Percentiles rank a stretch among this genome's conserved stretches.
phyloP scores from a whole-genome alignment of 768 basidiomycete species.

The Pholiota conissans region DNA sequence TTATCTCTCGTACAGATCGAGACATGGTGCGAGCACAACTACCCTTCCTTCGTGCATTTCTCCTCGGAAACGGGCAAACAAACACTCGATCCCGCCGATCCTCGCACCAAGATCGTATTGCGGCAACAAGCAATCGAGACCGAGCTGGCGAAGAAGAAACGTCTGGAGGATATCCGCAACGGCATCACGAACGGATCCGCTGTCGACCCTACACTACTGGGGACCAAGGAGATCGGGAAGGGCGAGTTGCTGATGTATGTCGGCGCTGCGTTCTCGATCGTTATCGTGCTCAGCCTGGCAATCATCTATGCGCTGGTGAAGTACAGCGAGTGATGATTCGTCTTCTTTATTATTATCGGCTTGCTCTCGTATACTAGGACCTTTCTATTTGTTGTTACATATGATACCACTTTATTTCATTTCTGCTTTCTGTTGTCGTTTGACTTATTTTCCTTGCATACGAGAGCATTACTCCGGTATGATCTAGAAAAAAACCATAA shows the following conservation, averaged over 20 bases:
- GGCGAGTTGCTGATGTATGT: conserved; percentile 31
- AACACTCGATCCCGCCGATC: conserved; percentile 51
- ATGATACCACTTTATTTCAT: neutral
- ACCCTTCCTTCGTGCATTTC: conserved; percentile 82
- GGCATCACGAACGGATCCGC: conserved; percentile 8
- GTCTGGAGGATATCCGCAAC: conserved; percentile 26
- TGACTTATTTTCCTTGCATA: too few species aligned
- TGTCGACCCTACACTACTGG: neutral
- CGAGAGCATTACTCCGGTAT: too few species aligned
- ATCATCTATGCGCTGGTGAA: conserved; percentile 25
- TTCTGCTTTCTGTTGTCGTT: neutral
- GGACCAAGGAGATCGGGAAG: conserved; percentile 12
- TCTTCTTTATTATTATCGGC: neutral
- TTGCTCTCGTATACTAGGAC: neutral
- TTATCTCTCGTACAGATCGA: conserved; percentile 65
- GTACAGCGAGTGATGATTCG: neutral
- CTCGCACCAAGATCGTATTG: conserved; percentile 52
- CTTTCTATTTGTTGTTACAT: neutral
- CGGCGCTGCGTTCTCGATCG: conserved; percentile 22
- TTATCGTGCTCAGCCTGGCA: conserved; percentile 22
- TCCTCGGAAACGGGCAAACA: conserved; percentile 17
- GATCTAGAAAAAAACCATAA: too few species aligned
- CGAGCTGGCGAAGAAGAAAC: conserved; percentile 30
- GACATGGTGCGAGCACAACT: conserved; percentile 91
- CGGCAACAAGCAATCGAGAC: conserved; percentile 43